Conservation (phyloP, 169 alveolate genomes). For the Plasmodium vinckei region DNA sequence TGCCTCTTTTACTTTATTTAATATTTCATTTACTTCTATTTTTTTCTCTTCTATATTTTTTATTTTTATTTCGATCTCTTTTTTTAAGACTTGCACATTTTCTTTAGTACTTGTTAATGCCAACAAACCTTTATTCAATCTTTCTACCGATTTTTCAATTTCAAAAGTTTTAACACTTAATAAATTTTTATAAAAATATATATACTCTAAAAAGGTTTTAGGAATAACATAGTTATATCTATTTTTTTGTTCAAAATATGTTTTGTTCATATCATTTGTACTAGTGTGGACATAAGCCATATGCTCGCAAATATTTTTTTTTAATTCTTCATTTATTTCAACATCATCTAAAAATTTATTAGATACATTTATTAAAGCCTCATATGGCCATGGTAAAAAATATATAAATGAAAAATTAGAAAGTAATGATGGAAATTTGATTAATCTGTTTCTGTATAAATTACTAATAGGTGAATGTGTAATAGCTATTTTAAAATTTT, state of each 20-base stretch:
- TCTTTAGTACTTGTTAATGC: conserved; percentile 56
- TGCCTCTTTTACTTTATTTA: conserved; percentile 92
- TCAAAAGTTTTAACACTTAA: conserved; percentile 89
- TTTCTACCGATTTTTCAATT: conserved; percentile 80
- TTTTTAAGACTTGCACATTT: conserved; percentile 64
- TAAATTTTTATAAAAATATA: conserved; percentile 93
- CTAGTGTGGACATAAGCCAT: conserved; percentile 96
- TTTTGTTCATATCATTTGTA: conserved; percentile 92
- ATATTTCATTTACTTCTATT: conserved; percentile 67
- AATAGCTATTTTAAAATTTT: conserved; percentile 79
- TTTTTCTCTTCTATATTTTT: conserved; percentile 65
- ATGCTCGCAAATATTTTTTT: conserved; percentile 89
- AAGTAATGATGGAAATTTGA: conserved; percentile 62
- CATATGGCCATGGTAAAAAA: conserved; percentile 98
- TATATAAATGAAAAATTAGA: conserved; percentile 93
- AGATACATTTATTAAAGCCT: conserved; percentile 95
- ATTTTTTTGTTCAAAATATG: conserved; percentile 91
- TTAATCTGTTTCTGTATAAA: conserved; percentile 64
- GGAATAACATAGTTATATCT: conserved; percentile 97
- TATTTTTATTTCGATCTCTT: conserved; percentile 64
- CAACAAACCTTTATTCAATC: conserved; percentile 72
- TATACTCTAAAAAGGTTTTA: conserved; percentile 95
- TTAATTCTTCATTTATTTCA: conserved; percentile 90
- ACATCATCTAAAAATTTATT: conserved; percentile 89
- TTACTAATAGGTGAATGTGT: conserved; percentile 77